phyloP scores from a whole-genome alignment of 2,329 filamentous ascomycete genomes.

The Claviceps lovelessii region DNA sequence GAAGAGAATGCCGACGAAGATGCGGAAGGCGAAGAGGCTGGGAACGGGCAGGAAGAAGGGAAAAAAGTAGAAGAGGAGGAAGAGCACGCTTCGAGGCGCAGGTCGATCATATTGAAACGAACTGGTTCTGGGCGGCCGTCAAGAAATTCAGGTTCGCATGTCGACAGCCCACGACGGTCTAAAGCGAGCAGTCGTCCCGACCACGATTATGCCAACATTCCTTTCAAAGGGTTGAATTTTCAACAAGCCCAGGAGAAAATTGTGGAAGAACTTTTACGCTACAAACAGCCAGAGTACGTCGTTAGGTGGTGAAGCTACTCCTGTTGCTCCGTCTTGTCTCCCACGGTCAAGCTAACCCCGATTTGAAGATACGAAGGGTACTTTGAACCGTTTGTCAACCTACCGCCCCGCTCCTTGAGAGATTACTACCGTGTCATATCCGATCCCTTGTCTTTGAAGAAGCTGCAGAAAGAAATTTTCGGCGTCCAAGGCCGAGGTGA shows the following conservation, averaged over 20 bases:
- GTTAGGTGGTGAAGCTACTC: not conserved
- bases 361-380: constrained; percentile 50
- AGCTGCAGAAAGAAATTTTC: constrained; percentile 61
- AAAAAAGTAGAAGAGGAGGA: constrained; percentile 20
- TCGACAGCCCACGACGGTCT: constrained; percentile 20
- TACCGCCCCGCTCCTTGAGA: constrained; percentile 60
- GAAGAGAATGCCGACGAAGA: constrained; percentile 19
- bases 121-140: constrained; percentile 19
- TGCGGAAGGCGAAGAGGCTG: constrained; percentile 2
- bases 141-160: constrained; percentile 19
- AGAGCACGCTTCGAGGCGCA: constrained; percentile 19
- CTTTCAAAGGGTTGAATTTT: constrained; percentile 61
- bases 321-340: too few relatives aligned
- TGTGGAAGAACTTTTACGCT: constrained; percentile 58
- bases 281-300: constrained; percentile 48
- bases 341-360: constrained; percentile 10
- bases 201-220: constrained; percentile 38
- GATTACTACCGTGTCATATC: constrained; percentile 81
- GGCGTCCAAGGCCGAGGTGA: constrained; percentile 56
- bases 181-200: constrained; percentile 31
- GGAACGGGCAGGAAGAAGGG: constrained; percentile 17
- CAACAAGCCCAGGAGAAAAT: constrained; percentile 81
- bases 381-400: constrained; percentile 60
- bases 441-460: constrained; percentile 64
- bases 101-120: constrained; percentile 27